phyloP scores from a whole-genome alignment of 179 eudicot species.

The Heliamphora pulchella region DNA sequence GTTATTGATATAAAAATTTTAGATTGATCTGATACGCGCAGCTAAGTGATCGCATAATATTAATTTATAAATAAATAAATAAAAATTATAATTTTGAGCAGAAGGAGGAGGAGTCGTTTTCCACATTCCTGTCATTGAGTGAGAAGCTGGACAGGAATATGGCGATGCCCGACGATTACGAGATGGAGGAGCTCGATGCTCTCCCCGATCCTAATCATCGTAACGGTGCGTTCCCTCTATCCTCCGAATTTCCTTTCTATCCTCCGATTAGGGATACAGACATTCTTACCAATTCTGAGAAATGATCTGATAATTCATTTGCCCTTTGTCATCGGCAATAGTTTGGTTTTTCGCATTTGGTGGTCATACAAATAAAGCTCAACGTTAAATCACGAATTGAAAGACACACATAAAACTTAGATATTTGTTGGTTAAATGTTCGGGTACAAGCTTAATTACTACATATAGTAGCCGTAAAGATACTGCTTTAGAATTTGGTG shows the following conservation, averaged over 20 bases:
- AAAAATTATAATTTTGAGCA: too few relatives aligned
- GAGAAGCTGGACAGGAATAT: constrained; percentile 70
- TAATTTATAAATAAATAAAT: too few relatives aligned
- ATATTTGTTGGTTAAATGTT: neutral
- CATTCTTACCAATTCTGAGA: too few relatives aligned
- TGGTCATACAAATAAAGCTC: neutral
- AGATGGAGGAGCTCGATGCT: constrained; percentile 68
- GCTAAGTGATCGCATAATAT: too few relatives aligned
- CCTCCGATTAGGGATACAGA: neutral
- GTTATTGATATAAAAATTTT: too few relatives aligned
- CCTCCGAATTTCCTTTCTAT: neutral
- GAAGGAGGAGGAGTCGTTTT: constrained; percentile 15
- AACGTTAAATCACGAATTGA: neutral
- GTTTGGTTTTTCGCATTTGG: neutral
- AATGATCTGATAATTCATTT: too few relatives aligned
- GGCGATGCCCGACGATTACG: constrained; percentile 83
- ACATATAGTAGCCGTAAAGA: neutral
- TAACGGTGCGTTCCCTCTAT: constrained; percentile 41
- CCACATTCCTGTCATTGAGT: constrained; percentile 49
- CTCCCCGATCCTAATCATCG: constrained; percentile 58
- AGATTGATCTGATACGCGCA: too few relatives aligned
- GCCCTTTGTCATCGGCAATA: too few relatives aligned
- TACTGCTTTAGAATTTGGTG: neutral
- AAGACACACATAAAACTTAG: neutral
- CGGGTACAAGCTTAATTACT: too few relatives aligned